These are phyloP conservation scores for Penicillium sclerotiorum DNA, from an alignment of 2,329 filamentous ascomycete genomes.

Conservation along the genomic window DNA sequence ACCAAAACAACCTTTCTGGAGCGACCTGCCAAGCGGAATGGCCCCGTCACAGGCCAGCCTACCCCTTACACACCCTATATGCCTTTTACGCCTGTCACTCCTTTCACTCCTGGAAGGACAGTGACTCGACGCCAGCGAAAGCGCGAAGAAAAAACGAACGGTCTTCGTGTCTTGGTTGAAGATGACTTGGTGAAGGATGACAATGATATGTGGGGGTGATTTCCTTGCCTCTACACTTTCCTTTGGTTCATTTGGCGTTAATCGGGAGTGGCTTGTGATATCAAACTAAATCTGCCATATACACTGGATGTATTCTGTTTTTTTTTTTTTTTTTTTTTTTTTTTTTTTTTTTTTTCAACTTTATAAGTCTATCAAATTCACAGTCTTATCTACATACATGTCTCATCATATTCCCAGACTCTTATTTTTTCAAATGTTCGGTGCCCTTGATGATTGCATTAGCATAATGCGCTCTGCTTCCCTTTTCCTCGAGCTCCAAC, in stretches of 20 bases:
- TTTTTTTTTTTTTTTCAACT: neutral
- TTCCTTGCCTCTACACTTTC: neutral
- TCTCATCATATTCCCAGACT: neutral
- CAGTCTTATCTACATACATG: neutral
- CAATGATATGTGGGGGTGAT: constrained; percentile 49
- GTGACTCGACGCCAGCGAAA: constrained; percentile 49
- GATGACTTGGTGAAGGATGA: constrained; percentile 52
- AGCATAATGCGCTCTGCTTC: constrained; percentile 57
- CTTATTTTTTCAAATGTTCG: constrained; percentile 27
- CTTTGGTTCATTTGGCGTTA: neutral
- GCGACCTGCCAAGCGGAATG: constrained; percentile 40
- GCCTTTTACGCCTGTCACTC: constrained; percentile 54
- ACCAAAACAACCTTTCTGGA: constrained; percentile 55
- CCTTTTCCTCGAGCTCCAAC: constrained; percentile 60
- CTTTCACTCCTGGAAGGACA: constrained; percentile 50
- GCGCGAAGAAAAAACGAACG: constrained; percentile 45
- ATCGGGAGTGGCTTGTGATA: neutral
- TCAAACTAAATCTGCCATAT: constrained; percentile 35
- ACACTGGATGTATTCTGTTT: constrained; percentile 47
- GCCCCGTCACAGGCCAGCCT: constrained; percentile 50
- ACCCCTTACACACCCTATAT: constrained; percentile 56
- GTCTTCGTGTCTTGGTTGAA: constrained; percentile 48
- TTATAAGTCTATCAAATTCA: neutral
- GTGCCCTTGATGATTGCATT: constrained; percentile 50
- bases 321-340: neutral